Evolutionary conservation across 441 rosid genomes (phyloP).

Genomic region (Croton setiger): DNA sequence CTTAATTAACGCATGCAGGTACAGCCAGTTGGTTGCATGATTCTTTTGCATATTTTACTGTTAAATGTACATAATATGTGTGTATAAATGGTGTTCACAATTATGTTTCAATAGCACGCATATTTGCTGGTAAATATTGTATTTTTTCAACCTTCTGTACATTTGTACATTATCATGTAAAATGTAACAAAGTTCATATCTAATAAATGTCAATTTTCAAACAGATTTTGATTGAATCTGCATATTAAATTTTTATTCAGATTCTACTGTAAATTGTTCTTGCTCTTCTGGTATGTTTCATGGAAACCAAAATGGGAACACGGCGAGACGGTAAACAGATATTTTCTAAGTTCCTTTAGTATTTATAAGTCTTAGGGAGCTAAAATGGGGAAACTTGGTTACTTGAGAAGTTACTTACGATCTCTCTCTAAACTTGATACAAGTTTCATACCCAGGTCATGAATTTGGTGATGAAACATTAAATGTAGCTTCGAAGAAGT

Average conservation of each 20-base stretch:
- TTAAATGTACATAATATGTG: conserved; percentile 16
- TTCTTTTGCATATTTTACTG: conserved; percentile 15
- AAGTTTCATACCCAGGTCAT: background rate
- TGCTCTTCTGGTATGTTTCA: no score
- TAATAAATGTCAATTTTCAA: background rate
- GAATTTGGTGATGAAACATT: background rate
- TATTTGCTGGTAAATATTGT: conserved; percentile 14
- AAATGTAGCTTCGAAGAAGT: background rate
- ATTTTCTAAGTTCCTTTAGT: no score
- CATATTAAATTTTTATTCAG: no score
- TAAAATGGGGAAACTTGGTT: no score
- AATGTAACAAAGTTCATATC: background rate
- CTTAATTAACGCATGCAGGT: background rate
- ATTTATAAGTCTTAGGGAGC: no score
- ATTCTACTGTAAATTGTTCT: no score
- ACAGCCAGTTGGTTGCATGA: background rate
- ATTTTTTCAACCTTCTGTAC: conserved; percentile 16
- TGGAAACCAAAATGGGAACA: no score
- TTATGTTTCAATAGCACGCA: background rate
- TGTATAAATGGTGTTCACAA: conserved; percentile 2
- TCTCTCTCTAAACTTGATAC: background rate
- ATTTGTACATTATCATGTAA: conserved; percentile 20
- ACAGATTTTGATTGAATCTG: background rate
- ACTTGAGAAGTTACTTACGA: background rate
- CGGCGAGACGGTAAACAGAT: no score